These are phyloP conservation scores for Cadophora sp. DNA, from an alignment of 2,329 filamentous ascomycete species.

Conservation along the genomic window DNA sequence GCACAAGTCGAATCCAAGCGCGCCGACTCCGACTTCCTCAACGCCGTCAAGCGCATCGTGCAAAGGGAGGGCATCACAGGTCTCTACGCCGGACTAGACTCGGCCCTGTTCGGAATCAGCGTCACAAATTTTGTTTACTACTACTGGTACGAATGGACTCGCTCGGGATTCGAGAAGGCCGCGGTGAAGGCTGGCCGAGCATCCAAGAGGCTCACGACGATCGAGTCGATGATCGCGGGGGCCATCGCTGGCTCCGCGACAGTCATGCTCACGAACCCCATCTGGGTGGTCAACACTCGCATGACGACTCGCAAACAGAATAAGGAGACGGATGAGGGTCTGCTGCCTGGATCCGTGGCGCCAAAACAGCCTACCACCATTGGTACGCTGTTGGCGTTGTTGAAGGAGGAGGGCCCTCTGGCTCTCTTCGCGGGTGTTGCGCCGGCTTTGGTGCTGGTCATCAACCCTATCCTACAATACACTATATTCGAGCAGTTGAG, in stretches of 20 bases:
- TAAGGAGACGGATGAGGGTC: constrained; percentile 52
- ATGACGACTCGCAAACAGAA: constrained; percentile 86
- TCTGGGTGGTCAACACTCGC: constrained; percentile 98
- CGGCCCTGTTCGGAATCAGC: constrained; percentile 94
- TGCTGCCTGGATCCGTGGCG: constrained; percentile 50
- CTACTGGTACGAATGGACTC: constrained; percentile 99
- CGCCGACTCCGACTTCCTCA: constrained; percentile 82
- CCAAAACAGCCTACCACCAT: constrained; percentile 74
- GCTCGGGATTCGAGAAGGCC: constrained; percentile 82
- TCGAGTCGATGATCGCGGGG: constrained; percentile 94
- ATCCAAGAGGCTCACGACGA: constrained; percentile 82
- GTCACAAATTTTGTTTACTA: constrained; percentile 99
- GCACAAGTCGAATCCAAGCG: constrained; percentile 98
- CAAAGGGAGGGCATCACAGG: constrained; percentile 89
- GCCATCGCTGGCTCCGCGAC: constrained; percentile 93
- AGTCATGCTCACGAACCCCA: constrained; percentile 95
- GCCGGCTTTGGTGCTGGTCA: constrained; percentile 90
- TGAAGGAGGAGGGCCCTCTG: constrained; percentile 82
- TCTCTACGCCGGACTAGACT: constrained; percentile 91
- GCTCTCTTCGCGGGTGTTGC: constrained; percentile 92
- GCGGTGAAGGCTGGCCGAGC: constrained; percentile 75
- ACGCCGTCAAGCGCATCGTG: constrained; percentile 85
- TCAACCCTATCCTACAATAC: constrained; percentile 98
- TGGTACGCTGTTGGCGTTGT: constrained; percentile 78
- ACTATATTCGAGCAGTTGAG: constrained; percentile 99